Base-by-base conservation (phyloP, 2,329 filamentous ascomycete genomes). In the Ceratocystiopsis minuta region DNA sequence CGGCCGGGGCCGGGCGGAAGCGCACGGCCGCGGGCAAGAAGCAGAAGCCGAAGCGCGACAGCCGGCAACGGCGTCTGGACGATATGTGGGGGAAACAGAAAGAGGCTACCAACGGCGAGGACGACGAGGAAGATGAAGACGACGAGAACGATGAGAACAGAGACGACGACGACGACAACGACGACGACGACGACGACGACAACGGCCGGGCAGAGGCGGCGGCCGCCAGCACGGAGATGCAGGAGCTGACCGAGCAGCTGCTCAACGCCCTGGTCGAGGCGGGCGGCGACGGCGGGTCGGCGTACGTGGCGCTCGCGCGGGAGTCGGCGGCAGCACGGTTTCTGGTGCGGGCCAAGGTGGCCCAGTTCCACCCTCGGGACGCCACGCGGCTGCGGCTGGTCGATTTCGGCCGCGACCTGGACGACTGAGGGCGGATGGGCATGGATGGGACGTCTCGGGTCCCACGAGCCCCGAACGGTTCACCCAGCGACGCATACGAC, bases 281-380 rank as follows among this genome's bases (percentile, higher is more conserved):
- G 0, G 64, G 61, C 33, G 72, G 70, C 0, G 67, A 72, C 49
- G 67, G 60, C 43, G 67, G 67, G 37, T 65, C 68, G 15, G 65
- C 70, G 1, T 80, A 78, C 51, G 65, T 80, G 38, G 61, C 62
- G 38, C 58, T 79, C n/a, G 50, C 62, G 15, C 65, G 67, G 43
- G 76, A 80, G 51, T 72, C 74, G 37, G 73, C 75, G 3, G 71
- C 73, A 13, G 70, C 69, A 3, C 66, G 75, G 47, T 79, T 79
- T 50, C 59, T 80, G 17, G 71, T 79, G 32, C 60, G 75, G 43
- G 75, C 73, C 34, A 77, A 77, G 51, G 74, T 77, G 35, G 76
- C 76, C 3, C 68, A 75, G 50, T 78, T 79, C 49, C 74, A 80
- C 50, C 74, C 73, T 3, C 70, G 63, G 47, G 75, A 80, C 57